Evolutionary conservation across 1,284 basidiomycete species (phyloP).

Genomic region (Sphaerobolus stellatus): DNA sequence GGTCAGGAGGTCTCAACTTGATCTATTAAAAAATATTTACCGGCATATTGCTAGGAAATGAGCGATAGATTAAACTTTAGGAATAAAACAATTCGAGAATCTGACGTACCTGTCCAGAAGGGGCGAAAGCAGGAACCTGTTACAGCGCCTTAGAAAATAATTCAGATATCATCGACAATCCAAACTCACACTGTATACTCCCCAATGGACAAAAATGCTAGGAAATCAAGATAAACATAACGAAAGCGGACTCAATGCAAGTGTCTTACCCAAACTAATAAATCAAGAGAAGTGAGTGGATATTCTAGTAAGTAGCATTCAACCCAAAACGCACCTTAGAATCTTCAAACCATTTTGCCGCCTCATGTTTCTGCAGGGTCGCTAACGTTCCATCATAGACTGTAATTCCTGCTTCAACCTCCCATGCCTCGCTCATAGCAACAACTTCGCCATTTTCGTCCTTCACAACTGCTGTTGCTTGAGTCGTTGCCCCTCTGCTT

Average conservation of each 20-base stretch:
- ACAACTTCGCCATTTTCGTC: slow-evolving; percentile 33
- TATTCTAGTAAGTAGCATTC: background rate
- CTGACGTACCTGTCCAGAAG: slow-evolving; percentile 43
- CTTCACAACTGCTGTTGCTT: slow-evolving; percentile 35
- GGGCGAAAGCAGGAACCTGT: slow-evolving; percentile 10
- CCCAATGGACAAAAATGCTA: slow-evolving; percentile 52
- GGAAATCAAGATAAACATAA: slow-evolving; percentile 12
- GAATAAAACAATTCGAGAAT: slow-evolving; percentile 2
- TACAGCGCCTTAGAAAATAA: background rate
- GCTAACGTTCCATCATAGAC: slow-evolving; percentile 36
- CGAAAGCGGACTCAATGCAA: slow-evolving; percentile 38
- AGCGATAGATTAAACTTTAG: background rate
- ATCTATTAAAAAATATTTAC: slow-evolving; percentile 27
- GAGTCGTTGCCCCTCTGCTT: slow-evolving; percentile 18
- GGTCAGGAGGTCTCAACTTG: slow-evolving; percentile 30
- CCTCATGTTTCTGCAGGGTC: slow-evolving; percentile 43
- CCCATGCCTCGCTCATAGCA: slow-evolving; percentile 37
- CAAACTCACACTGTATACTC: slow-evolving; percentile 44
- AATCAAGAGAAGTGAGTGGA: background rate
- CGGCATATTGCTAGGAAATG: slow-evolving; percentile 42
- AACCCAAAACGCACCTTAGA: slow-evolving; percentile 32
- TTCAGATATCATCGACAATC: slow-evolving; percentile 20
- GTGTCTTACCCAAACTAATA: slow-evolving; percentile 14
- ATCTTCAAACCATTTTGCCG: slow-evolving; percentile 41
- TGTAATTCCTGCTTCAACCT: slow-evolving; percentile 36